Conservation (phyloP, 257 asterid species). For the Linaria vulgaris region DNA sequence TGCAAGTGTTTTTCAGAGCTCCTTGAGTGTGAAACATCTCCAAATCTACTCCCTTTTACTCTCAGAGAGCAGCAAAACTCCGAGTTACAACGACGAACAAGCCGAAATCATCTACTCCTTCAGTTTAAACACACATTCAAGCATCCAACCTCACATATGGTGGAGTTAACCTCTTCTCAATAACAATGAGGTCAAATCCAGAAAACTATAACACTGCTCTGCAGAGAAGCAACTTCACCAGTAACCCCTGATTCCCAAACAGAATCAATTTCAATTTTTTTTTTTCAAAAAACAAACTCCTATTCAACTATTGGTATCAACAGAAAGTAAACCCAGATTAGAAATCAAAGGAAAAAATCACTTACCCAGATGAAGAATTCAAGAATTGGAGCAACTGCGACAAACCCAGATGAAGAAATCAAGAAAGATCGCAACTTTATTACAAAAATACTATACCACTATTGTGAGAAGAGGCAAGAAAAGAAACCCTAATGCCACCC, state of each 20-base stretch:
- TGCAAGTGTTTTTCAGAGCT: conserved; percentile 70
- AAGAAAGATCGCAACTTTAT: conserved; percentile 43
- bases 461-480: conserved; percentile 25
- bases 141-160: conserved; percentile 26
- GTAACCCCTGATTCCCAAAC: conserved; percentile 17
- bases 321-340: conserved; percentile 29
- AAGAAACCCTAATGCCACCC: conserved; percentile 46
- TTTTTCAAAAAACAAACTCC: too few relatives aligned
- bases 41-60: conserved; percentile 27
- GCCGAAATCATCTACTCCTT: conserved; percentile 19
- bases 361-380: conserved; percentile 42
- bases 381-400: conserved; percentile 28
- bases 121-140: conserved; percentile 31
- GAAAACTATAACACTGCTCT: conserved; percentile 26
- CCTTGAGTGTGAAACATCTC: conserved; percentile 90
- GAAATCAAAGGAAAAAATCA: conserved; percentile 22
- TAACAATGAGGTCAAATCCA: conserved; percentile 11
- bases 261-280: conserved; percentile 14
- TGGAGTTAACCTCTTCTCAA: conserved; percentile 7
- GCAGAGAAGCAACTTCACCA: conserved; percentile 25
- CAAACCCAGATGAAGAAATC: conserved; percentile 45
- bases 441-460: conserved; percentile 26
- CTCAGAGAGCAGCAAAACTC: conserved; percentile 20
- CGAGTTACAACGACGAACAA: not conserved
- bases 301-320: conserved; percentile 24